A percentile compares a stretch with the other conserved stretches of the same genome.
These are phyloP conservation scores for Curvularia hawaiiensis DNA, from an alignment of 2,329 filamentous ascomycete species.

Conservation along the genomic window DNA sequence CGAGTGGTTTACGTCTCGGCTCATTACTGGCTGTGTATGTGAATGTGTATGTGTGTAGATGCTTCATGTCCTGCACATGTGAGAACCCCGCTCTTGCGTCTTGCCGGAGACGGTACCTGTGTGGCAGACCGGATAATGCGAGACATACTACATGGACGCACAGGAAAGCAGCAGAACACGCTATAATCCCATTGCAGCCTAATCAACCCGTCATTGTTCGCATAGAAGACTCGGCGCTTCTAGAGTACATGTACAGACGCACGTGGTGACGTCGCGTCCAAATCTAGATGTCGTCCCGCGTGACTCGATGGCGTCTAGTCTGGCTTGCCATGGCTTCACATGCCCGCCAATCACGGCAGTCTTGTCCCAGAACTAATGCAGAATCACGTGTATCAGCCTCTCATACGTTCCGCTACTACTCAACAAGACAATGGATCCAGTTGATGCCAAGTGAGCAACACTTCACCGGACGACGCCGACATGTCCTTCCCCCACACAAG, in stretches of 20 bases:
- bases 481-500: not conserved
- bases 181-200: not conserved
- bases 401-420: not conserved
- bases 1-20: conserved; percentile 1
- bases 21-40: not conserved
- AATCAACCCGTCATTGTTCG: not conserved
- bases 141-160: not conserved
- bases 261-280: not conserved
- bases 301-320: not conserved
- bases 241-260: not conserved
- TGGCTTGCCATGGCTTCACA: not conserved
- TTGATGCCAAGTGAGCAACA: not conserved
- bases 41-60: not conserved
- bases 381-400: not conserved
- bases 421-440: not conserved
- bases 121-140: not conserved
- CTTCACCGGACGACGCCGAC: not conserved
- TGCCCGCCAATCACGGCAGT: not conserved
- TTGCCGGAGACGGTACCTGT: not conserved
- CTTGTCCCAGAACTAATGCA: not conserved
- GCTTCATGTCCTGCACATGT: not conserved
- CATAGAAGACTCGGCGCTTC: not conserved
- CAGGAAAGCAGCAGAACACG: not conserved
- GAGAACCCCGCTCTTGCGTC: not conserved
- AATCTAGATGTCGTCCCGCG: not conserved